Percentiles rank a stretch among this genome's conserved stretches.
Evolutionary conservation across 2,329 filamentous ascomycete species (phyloP).

Genomic region (Fusarium odoratissimum): DNA sequence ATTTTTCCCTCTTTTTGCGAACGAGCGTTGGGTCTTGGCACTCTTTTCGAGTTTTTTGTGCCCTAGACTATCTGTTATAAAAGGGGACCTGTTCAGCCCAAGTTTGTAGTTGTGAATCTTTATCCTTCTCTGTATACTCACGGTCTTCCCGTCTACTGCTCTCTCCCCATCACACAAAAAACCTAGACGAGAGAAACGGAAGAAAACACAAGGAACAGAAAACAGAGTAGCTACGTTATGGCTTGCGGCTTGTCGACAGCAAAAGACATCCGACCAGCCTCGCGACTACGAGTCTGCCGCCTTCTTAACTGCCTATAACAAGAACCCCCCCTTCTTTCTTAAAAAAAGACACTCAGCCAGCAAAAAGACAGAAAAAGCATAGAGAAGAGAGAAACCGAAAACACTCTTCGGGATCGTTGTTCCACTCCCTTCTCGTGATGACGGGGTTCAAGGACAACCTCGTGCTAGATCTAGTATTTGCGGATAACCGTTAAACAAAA

Average conservation of each 20-base stretch:
- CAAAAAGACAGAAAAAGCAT: conserved; percentile 3
- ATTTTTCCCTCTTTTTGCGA: conserved; percentile 7
- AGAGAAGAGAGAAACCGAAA: conserved; percentile 14
- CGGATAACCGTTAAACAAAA: conserved; percentile 34
- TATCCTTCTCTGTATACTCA: conserved; percentile 21
- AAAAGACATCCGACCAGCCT: conserved; percentile 43
- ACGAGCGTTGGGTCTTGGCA: conserved; percentile 28
- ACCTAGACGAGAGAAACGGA: conserved; percentile 12
- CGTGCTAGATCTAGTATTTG: conserved; percentile 43
- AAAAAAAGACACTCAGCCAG: not conserved
- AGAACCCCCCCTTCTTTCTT: conserved; percentile 17
- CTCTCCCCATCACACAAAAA: not conserved
- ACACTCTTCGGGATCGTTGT: conserved; percentile 5
- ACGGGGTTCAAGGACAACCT: conserved; percentile 41
- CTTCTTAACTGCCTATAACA: conserved; percentile 44
- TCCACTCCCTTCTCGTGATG: conserved; percentile 39
- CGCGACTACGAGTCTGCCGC: conserved; percentile 45
- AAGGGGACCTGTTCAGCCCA: conserved; percentile 31
- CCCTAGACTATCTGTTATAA: conserved; percentile 29
- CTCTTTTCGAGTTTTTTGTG: conserved; percentile 16
- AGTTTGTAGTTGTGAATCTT: conserved; percentile 12
- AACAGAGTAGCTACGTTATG: conserved; percentile 40
- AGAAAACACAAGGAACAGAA: conserved; percentile 11
- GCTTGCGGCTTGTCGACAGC: conserved; percentile 42
- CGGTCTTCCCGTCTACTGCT: conserved; percentile 5